These are phyloP conservation scores for Pleurotus eryngii DNA, from an alignment of 768 basidiomycete species.

Conservation along the genomic window DNA sequence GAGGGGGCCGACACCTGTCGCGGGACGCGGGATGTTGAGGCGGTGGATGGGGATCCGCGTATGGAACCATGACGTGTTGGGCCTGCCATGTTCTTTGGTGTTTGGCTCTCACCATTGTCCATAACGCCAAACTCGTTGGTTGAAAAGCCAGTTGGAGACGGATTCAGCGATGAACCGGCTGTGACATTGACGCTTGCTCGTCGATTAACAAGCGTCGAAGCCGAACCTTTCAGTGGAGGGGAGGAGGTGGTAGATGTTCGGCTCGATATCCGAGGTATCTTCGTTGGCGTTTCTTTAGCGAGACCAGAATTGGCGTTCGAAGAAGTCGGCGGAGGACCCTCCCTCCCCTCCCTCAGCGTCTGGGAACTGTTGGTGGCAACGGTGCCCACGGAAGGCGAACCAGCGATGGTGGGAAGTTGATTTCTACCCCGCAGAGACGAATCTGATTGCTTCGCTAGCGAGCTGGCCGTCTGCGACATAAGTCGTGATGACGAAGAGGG, in stretches of 20 bases:
- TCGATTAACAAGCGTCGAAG: conserved; percentile 47
- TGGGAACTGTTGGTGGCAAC: conserved; percentile 44
- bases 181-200: conserved; percentile 64
- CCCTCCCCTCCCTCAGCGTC: conserved; percentile 45
- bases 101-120: conserved; percentile 53
- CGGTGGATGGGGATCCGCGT: conserved; percentile 59
- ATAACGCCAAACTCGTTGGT: conserved; percentile 82
- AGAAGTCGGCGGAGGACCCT: conserved; percentile 54
- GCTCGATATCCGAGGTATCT: conserved; percentile 91
- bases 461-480: conserved; percentile 82
- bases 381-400: conserved; percentile 85
- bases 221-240: conserved; percentile 61
- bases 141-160: conserved; percentile 55
- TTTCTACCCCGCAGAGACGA: conserved; percentile 72
- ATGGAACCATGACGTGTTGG: conserved; percentile 50
- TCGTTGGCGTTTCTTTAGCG: conserved; percentile 85
- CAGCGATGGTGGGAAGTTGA: conserved; percentile 87
- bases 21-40: conserved; percentile 57
- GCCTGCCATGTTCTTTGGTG: conserved; percentile 39
- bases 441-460: conserved; percentile 86
- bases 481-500: conserved; percentile 58
- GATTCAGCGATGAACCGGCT: conserved; percentile 54
- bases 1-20: conserved; percentile 57
- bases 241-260: conserved; percentile 73
- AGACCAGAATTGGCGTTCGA: conserved; percentile 50